Evolutionary conservation across 352 stramenopile genomes (phyloP).

Genomic region (Chloridella minuta): DNA sequence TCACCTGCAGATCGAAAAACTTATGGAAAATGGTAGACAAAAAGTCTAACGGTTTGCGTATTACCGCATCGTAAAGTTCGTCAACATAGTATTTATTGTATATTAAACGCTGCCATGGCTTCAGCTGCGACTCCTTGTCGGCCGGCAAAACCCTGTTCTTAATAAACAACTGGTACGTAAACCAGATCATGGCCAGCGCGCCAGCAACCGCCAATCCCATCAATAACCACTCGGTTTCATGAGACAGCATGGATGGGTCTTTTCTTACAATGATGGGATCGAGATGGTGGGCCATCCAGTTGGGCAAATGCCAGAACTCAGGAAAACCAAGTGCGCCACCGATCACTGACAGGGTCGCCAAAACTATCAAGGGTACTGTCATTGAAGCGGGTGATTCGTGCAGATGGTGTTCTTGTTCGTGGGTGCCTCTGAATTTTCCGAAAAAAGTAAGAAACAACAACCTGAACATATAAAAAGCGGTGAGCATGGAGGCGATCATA

Average conservation of each 20-base stretch:
- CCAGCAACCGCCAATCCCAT: background rate
- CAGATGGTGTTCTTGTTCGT: slow-evolving; percentile 22
- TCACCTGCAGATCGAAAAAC: slow-evolving; percentile 22
- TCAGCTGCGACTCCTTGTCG: slow-evolving; percentile 22
- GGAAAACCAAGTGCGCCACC: slow-evolving; percentile 27
- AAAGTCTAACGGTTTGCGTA: slow-evolving; percentile 27
- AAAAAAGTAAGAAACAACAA: slow-evolving; percentile 27
- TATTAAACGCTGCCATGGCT: slow-evolving; percentile 24
- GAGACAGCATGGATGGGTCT: slow-evolving; percentile 18
- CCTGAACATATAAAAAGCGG: slow-evolving; percentile 28
- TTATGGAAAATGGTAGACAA: slow-evolving; percentile 27
- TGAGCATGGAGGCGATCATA: slow-evolving; percentile 25
- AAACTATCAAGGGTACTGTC: slow-evolving; percentile 25
- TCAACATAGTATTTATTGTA: slow-evolving; percentile 23
- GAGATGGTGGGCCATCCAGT: slow-evolving; percentile 28
- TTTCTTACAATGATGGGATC: slow-evolving; percentile 24
- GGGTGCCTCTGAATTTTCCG: slow-evolving; percentile 23
- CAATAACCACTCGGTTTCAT: slow-evolving; percentile 25
- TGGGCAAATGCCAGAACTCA: slow-evolving; percentile 29
- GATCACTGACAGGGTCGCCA: no score
- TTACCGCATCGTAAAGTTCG: slow-evolving; percentile 18
- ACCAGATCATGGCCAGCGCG: slow-evolving; percentile 16
- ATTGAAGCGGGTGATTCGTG: slow-evolving; percentile 27
- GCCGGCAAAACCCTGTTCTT: slow-evolving; percentile 25
- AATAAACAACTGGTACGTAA: slow-evolving; percentile 17